A percentile compares a stretch with the other conserved stretches of the same genome.
phyloP scores from a whole-genome alignment of 2,329 filamentous ascomycete genomes.

The Endocalyx cinctus region DNA sequence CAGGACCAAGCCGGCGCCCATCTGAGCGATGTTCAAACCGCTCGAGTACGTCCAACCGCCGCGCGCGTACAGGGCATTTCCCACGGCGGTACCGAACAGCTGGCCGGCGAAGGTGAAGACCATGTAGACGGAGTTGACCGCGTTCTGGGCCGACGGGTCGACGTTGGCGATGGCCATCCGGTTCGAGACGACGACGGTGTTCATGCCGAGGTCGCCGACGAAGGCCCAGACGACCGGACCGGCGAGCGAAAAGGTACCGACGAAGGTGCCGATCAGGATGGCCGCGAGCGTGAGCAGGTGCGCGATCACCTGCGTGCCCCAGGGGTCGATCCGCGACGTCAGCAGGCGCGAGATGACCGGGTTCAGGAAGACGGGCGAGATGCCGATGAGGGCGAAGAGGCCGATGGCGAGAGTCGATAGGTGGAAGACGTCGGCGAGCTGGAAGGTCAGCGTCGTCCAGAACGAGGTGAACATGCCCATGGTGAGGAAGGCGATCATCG shows the following conservation, averaged over 20 bases:
- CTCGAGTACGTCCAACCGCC: constrained; percentile 28
- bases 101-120: constrained; percentile 28
- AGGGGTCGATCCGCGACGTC: constrained; percentile 20
- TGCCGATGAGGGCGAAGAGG: constrained; percentile 23
- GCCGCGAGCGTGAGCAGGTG: constrained; percentile 13
- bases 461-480: constrained; percentile 48
- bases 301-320: constrained; percentile 20
- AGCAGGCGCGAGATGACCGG: constrained; percentile 20
- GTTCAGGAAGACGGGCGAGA: constrained; percentile 24
- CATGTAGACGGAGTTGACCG: constrained; percentile 33
- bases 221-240: constrained; percentile 29
- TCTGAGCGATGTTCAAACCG: constrained; percentile 25
- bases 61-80: constrained; percentile 26
- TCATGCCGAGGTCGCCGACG: constrained; percentile 27
- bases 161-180: constrained; percentile 27
- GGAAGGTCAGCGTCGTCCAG: constrained; percentile 39
- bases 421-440: constrained; percentile 22
- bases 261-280: constrained; percentile 25
- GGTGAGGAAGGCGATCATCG: constrained; percentile 60
- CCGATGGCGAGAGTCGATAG: constrained; percentile 22
- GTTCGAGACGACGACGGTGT: constrained; percentile 26
- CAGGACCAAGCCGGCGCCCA: constrained; percentile 19
- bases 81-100: constrained; percentile 27
- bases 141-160: constrained; percentile 27
- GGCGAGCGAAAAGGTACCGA: constrained; percentile 27